phyloP scores from a whole-genome alignment of 2,329 filamentous ascomycete species.

The Neurospora sp. region DNA sequence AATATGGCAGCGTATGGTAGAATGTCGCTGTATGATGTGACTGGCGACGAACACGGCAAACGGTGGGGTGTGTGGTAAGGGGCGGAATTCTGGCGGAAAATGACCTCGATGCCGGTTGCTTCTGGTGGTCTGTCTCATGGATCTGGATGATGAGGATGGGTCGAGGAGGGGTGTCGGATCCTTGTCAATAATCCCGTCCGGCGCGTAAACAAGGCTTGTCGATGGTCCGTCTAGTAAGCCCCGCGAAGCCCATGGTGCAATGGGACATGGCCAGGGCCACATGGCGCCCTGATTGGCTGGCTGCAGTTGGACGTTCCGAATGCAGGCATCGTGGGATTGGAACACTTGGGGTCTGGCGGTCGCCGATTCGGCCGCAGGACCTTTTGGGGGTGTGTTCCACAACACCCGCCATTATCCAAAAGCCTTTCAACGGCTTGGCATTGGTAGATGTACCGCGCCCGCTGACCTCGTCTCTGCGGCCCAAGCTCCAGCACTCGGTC shows the following conservation, averaged over 20 bases:
- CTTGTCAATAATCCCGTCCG: slow-evolving; percentile 30
- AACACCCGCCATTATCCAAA: slow-evolving; percentile 19
- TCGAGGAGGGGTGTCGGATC: slow-evolving; percentile 20
- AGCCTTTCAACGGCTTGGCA: slow-evolving; percentile 15
- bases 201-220: slow-evolving; percentile 44
- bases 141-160: slow-evolving; percentile 13
- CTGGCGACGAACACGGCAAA: slow-evolving; percentile 10
- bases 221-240: slow-evolving; percentile 34
- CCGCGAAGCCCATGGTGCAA: slow-evolving; percentile 35
- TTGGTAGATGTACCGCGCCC: slow-evolving; percentile 14
- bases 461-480: slow-evolving; percentile 7
- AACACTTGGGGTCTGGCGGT: slow-evolving; percentile 17
- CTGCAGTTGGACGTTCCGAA: slow-evolving; percentile 8
- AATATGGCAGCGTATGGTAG: slow-evolving; percentile 2
- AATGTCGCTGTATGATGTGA: slow-evolving; percentile 1
- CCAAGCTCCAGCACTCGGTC: neutral
- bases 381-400: slow-evolving; percentile 23
- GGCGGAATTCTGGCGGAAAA: slow-evolving; percentile 16
- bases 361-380: slow-evolving; percentile 26
- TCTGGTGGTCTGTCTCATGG: slow-evolving; percentile 2
- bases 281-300: slow-evolving; percentile 16
- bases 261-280: slow-evolving; percentile 31
- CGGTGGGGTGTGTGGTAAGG: slow-evolving; percentile 27
- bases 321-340: slow-evolving; percentile 11
- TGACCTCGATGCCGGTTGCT: neutral